Percentiles rank a stretch among this genome's conserved stretches.
Evolutionary conservation across 2,329 filamentous ascomycete species (phyloP).

Genomic region (Aureobasidium zeae): DNA sequence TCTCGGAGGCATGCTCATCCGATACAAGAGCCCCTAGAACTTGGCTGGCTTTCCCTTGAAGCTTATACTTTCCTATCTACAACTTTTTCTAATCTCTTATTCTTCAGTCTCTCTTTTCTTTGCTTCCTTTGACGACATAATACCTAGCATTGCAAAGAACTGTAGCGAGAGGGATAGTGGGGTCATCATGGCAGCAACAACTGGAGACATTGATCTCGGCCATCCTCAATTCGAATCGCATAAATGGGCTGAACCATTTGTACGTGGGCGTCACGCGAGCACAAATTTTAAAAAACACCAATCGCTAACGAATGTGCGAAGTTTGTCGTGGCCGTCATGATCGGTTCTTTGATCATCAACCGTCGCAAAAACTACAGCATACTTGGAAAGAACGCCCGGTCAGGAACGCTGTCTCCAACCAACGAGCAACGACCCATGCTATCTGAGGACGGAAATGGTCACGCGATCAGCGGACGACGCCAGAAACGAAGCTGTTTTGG

Average conservation of each 20-base stretch:
- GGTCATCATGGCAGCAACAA: too few relatives aligned
- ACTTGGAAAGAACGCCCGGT: constrained; percentile 13
- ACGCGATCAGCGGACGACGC: constrained; percentile 19
- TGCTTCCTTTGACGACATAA: too few relatives aligned
- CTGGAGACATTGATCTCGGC: constrained; percentile 16
- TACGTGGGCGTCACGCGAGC: constrained; percentile 15
- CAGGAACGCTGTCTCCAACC: constrained; percentile 3
- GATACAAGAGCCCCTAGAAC: too few relatives aligned
- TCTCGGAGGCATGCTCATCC: too few relatives aligned
- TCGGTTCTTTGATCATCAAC: constrained; percentile 34
- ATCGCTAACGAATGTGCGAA: constrained; percentile 18
- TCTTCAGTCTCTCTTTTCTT: too few relatives aligned
- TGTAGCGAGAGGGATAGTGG: too few relatives aligned
- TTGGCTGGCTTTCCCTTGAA: too few relatives aligned
- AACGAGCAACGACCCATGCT: not conserved
- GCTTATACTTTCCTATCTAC: too few relatives aligned
- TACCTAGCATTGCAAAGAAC: too few relatives aligned
- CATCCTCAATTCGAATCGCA: constrained; percentile 22
- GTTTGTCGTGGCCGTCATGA: constrained; percentile 37
- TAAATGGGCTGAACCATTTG: constrained; percentile 23
- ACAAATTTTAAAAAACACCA: not conserved
- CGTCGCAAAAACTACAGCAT: constrained; percentile 31
- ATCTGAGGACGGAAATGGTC: constrained; percentile 1
- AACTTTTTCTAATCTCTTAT: too few relatives aligned
- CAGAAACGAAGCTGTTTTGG: constrained; percentile 43